Base-by-base conservation (phyloP, 2,329 filamentous ascomycete genomes). In the Aspergillaceae sp. region DNA sequence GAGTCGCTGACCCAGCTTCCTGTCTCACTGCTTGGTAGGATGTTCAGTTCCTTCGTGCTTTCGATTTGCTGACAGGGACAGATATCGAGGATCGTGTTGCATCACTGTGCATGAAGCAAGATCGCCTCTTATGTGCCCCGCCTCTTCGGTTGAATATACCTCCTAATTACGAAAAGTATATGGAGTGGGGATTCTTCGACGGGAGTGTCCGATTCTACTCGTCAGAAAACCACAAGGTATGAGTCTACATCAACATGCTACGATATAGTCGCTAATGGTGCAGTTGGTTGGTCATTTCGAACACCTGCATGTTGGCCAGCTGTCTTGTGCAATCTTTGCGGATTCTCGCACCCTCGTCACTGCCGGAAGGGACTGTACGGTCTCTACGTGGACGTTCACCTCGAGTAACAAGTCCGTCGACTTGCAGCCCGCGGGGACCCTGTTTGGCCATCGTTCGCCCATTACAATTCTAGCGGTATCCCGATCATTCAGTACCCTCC, bases 111-210 rank as follows among this genome's bases (percentile, higher is more conserved):
- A 72, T 82, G 6, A 92, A 88, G 57, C 76, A 87, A 6, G 90
- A 96, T 59, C 83, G 87, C 9, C 72, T 97, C 4, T 74, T 97
- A 3, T 94, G 86, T 58, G 84, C 88, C 3, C 86, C 87, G 10
- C 82, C 89, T 0, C 88, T 94, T 66, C 79, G 88, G 19, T 75
- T 96, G 37, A 92, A 96, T 58, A 82, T 97, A 8, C 86, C 90
- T 0, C 90, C 91, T 0, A 71, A 74, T 42, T 94, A 88, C 60
- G 90, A 97, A 67, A 89, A 89, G 56, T 95, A 88, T 59, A 78
- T 97, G 55, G 89, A 96, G 69, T 97, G 91, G 91, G 91, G 91
- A 1, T 97, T 94, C 57, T 86, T 87, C 0, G 92, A 98, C 65
- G 87, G 87, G 56, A 94, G 87, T 55, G 79, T 98, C 29, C 84